Conservation (phyloP, 2,329 filamentous ascomycete species). For the Aureobasidium vineae region DNA sequence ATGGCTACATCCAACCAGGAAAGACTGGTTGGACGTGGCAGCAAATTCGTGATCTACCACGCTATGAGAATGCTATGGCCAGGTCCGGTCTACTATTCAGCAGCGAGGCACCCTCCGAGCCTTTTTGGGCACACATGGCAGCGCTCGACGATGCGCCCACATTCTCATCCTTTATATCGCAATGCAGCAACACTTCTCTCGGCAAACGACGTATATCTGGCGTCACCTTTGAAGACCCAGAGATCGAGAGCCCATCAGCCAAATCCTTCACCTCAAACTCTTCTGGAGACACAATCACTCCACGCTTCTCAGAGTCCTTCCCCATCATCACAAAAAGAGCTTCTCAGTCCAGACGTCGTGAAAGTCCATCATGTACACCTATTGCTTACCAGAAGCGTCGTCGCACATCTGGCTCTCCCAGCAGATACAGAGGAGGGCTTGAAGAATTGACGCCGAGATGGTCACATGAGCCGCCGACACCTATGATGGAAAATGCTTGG, state of each 20-base stretch:
- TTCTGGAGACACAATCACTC: conserved; percentile 2
- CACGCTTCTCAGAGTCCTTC: conserved; percentile 13
- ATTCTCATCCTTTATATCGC: conserved; percentile 8
- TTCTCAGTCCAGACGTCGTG: conserved; percentile 6
- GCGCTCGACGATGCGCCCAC: conserved; percentile 12
- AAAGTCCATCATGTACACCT: conserved; percentile 12
- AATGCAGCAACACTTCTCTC: conserved; percentile 17
- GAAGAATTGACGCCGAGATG: conserved; percentile 15
- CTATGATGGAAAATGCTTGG: conserved; percentile 3
- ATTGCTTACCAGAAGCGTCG: conserved; percentile 20
- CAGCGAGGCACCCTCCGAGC: conserved; percentile 48
- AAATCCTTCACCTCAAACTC: conserved; percentile 10
- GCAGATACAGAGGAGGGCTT: neutral
- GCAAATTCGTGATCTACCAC: conserved; percentile 61
- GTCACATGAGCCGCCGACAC: conserved; percentile 30
- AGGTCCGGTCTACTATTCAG: conserved; percentile 60
- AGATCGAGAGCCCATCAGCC: neutral
- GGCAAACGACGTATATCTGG: conserved; percentile 34
- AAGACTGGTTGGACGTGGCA: conserved; percentile 69
- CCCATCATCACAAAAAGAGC: conserved; percentile 15
- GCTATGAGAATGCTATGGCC: conserved; percentile 47
- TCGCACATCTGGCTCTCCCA: conserved; percentile 4
- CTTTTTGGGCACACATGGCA: conserved; percentile 28
- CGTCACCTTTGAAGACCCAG: conserved; percentile 6
- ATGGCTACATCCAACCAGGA: conserved; percentile 68